A percentile compares a stretch with the other conserved stretches of the same genome.
Evolutionary conservation across 2,329 filamentous ascomycete genomes (phyloP).

Genomic region (Penicillium sp.): DNA sequence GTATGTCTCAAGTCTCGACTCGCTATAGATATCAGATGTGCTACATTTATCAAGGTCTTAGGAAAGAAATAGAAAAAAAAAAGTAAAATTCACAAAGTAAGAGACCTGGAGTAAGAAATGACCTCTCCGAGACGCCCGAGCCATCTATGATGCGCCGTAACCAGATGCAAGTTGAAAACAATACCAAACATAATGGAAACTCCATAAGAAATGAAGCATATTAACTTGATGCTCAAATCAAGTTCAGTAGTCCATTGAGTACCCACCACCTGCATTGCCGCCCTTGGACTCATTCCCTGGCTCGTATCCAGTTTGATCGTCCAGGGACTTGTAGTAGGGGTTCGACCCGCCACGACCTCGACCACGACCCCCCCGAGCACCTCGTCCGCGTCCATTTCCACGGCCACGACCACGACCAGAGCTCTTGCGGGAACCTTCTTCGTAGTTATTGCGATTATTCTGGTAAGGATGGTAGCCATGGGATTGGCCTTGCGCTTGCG

Average conservation of each 20-base stretch:
- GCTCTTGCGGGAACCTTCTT: conserved; percentile 42
- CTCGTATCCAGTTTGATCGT: conserved; percentile 52
- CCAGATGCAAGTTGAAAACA: neutral
- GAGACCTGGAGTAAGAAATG: neutral
- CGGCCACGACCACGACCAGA: conserved; percentile 35
- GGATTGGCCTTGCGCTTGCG: conserved; percentile 15
- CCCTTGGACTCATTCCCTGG: conserved; percentile 30
- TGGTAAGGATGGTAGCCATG: conserved; percentile 25
- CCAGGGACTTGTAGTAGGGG: conserved; percentile 63
- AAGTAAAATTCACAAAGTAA: neutral
- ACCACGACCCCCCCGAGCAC: conserved; percentile 43
- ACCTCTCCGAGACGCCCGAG: neutral
- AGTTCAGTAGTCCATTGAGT: conserved; percentile 42
- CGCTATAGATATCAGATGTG: neutral
- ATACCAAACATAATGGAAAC: neutral
- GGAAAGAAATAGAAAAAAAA: neutral
- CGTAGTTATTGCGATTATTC: conserved; percentile 38
- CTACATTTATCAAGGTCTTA: neutral
- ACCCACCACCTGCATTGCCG: conserved; percentile 27
- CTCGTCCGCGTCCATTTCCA: conserved; percentile 40
- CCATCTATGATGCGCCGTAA: neutral
- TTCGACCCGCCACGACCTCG: conserved; percentile 43
- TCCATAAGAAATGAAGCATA: neutral
- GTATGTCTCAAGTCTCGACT: conserved; percentile 16
- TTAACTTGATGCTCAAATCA: neutral